These are phyloP conservation scores for Onygenales sp. DNA, from an alignment of 2,329 filamentous ascomycete genomes.

Conservation along the genomic window DNA sequence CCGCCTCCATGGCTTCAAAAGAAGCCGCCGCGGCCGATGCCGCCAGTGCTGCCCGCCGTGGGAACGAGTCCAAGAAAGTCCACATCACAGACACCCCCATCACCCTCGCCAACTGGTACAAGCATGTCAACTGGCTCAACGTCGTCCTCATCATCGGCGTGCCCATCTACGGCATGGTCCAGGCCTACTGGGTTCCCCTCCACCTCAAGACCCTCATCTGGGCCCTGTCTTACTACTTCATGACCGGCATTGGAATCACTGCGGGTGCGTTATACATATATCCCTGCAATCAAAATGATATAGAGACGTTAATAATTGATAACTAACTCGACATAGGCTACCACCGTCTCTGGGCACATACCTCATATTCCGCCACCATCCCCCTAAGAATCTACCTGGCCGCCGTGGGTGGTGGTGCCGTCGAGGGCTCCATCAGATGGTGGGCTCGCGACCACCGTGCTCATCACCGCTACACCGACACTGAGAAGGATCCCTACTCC, in stretches of 20 bases:
- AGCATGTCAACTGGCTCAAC: constrained; percentile 93
- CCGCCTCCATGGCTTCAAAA: constrained; percentile 1
- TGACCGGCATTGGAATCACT: constrained; percentile 70
- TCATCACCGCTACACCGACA: constrained; percentile 87
- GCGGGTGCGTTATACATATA: constrained; percentile 47
- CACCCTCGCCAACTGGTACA: constrained; percentile 75
- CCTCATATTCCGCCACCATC: constrained; percentile 66
- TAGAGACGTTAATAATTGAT: not conserved
- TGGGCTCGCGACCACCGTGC: constrained; percentile 81
- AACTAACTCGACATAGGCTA: constrained; percentile 42
- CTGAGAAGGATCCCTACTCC: constrained; percentile 84
- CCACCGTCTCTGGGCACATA: constrained; percentile 79
- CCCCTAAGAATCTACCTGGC: constrained; percentile 76
- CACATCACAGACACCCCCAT: constrained; percentile 79
- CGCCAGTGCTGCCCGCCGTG: not conserved
- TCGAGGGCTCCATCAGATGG: constrained; percentile 80
- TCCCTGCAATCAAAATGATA: not conserved
- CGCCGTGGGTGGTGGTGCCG: constrained; percentile 69
- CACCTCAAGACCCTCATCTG: constrained; percentile 62
- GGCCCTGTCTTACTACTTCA: constrained; percentile 71
- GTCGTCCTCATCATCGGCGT: constrained; percentile 70
- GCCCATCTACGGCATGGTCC: constrained; percentile 62
- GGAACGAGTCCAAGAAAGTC: constrained; percentile 51
- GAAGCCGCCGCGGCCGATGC: constrained; percentile 4
- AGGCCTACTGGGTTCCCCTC: constrained; percentile 70